A percentile compares a stretch with the other conserved stretches of the same genome.
phyloP scores from a whole-genome alignment of 1,284 basidiomycete genomes.

The Microbotryum lychnidis-dioicae region DNA sequence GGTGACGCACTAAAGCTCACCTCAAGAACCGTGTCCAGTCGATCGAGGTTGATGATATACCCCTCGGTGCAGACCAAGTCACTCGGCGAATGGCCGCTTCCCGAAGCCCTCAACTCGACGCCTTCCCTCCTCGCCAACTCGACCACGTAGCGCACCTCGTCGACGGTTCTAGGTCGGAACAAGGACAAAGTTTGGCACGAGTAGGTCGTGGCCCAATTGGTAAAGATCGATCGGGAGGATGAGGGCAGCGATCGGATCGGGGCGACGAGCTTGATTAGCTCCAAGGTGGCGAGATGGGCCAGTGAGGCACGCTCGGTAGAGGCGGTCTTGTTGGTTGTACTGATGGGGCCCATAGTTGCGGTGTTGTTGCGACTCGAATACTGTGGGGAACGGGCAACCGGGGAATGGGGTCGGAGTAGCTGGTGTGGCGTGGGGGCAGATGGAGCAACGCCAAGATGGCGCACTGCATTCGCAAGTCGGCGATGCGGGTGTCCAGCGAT shows the following conservation, averaged over 20 bases:
- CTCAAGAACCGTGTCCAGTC: conserved; percentile 60
- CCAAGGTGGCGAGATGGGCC: neutral
- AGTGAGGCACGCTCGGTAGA: neutral
- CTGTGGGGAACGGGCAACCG: too few species aligned
- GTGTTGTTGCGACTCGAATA: too few species aligned
- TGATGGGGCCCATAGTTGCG: too few species aligned
- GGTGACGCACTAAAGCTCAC: conserved; percentile 46
- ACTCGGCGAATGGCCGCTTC: conserved; percentile 85
- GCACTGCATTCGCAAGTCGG: too few species aligned
- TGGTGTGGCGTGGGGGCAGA: too few species aligned
- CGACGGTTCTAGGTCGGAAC: conserved; percentile 65
- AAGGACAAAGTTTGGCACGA: conserved; percentile 46
- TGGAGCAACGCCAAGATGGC: too few species aligned
- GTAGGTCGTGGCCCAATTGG: conserved; percentile 51
- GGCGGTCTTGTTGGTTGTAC: too few species aligned
- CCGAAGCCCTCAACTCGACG: conserved; percentile 68
- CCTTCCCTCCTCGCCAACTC: conserved; percentile 72
- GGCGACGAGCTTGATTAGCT: conserved; percentile 2
- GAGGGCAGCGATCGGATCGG: conserved; percentile 7
- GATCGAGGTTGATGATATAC: conserved; percentile 70
- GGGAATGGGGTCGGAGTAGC: too few species aligned
- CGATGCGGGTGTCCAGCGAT: too few species aligned
- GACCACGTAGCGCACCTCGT: conserved; percentile 67
- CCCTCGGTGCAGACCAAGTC: conserved; percentile 70
- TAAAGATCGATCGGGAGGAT: conserved; percentile 34